These are phyloP conservation scores for Aureobasidium sp. DNA, from an alignment of 2,329 filamentous ascomycete species.

Conservation along the genomic window DNA sequence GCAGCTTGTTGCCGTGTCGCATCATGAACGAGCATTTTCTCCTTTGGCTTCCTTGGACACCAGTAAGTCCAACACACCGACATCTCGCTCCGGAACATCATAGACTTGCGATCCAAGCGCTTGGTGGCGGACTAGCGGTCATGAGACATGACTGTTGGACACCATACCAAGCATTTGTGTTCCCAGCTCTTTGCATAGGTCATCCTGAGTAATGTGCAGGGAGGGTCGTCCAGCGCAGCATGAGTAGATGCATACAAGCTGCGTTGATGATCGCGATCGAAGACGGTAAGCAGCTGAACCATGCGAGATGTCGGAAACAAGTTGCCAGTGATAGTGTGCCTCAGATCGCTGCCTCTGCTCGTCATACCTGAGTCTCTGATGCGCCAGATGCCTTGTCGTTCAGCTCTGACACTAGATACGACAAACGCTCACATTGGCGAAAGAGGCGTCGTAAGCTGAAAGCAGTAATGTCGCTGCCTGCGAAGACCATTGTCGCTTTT, in stretches of 20 bases:
- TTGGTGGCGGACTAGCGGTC: slow-evolving; percentile 17
- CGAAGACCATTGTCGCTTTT: slow-evolving; percentile 1
- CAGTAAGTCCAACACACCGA: slow-evolving; percentile 21
- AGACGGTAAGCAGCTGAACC: slow-evolving; percentile 33
- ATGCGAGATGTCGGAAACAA: slow-evolving; percentile 33
- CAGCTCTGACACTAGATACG: background rate
- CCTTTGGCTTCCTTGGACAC: slow-evolving; percentile 26
- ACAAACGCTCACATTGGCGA: background rate
- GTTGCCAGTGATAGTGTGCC: background rate
- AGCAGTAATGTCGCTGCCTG: background rate
- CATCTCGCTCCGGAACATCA: slow-evolving; percentile 26
- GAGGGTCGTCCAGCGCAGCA: background rate
- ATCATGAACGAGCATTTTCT: slow-evolving; percentile 30
- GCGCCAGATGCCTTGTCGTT: background rate
- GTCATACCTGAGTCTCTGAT: background rate
- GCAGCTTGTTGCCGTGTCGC: slow-evolving; percentile 36
- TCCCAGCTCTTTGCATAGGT: slow-evolving; percentile 27
- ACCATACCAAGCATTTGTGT: slow-evolving; percentile 21
- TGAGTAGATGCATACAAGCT: slow-evolving; percentile 25
- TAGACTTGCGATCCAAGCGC: background rate
- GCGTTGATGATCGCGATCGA: slow-evolving; percentile 32
- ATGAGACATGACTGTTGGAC: slow-evolving; percentile 15
- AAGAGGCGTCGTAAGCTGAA: slow-evolving; percentile 1
- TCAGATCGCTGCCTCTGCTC: background rate
- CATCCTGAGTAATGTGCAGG: slow-evolving; percentile 19